Evolutionary conservation across 192 early-diverging fungal genomes (phyloP).

Genomic region (Lobosporangium transversale): DNA sequence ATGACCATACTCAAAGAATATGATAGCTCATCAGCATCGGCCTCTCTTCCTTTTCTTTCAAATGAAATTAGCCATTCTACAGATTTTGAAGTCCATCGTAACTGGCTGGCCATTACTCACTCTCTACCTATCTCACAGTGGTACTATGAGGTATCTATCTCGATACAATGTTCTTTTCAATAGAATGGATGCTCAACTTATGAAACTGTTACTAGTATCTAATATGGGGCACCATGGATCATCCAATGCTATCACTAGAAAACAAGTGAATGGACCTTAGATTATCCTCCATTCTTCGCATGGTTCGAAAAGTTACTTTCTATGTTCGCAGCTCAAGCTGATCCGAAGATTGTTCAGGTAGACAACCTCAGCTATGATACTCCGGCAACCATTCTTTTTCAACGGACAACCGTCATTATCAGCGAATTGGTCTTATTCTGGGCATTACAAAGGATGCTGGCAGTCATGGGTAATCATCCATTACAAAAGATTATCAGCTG

Average conservation of each 20-base stretch:
- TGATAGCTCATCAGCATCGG: no score
- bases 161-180: no score
- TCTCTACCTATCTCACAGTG: slow-evolving; percentile 82
- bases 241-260: slow-evolving; percentile 54
- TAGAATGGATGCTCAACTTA: no score
- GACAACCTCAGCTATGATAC: slow-evolving; percentile 74
- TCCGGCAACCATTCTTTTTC: slow-evolving; percentile 79
- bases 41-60: background rate
- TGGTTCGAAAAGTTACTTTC: slow-evolving; percentile 91
- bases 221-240: no score
- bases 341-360: slow-evolving; percentile 82
- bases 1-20: no score
- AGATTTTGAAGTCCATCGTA: slow-evolving; percentile 99
- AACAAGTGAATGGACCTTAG: slow-evolving; percentile 91
- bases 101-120: slow-evolving; percentile 95
- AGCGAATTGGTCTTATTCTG: slow-evolving; percentile 84
- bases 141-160: slow-evolving; percentile 81
- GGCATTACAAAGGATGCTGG: slow-evolving; percentile 60
- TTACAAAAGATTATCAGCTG: slow-evolving; percentile 61
- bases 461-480: slow-evolving; percentile 45
- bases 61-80: slow-evolving; percentile 92
- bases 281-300: slow-evolving; percentile 98
- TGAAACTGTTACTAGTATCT: no score
- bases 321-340: slow-evolving; percentile 61
- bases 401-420: slow-evolving; percentile 82